These are phyloP conservation scores for Candida sphagnicola DNA, from an alignment of 805 yeast genomes.

Conservation along the genomic window DNA sequence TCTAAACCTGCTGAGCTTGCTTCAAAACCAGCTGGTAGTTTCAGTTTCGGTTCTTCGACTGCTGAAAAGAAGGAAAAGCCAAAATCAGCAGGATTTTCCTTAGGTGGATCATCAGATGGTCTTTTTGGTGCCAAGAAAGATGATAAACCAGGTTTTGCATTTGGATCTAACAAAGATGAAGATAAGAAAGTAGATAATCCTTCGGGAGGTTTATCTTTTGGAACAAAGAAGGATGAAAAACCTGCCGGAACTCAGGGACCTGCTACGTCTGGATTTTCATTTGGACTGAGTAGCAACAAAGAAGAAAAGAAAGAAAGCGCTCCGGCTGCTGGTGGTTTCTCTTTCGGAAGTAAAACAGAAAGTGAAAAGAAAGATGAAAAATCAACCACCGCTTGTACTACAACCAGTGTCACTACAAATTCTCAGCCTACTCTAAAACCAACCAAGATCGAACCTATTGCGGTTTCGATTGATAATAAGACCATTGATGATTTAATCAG, in stretches of 20 bases:
- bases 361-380: conserved; percentile 21
- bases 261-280: conserved; percentile 13
- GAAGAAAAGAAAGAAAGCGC: conserved; percentile 10
- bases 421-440: conserved; percentile 36
- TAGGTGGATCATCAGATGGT: conserved; percentile 12
- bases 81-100: conserved; percentile 13
- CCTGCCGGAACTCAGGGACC: conserved; percentile 19
- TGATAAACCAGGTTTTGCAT: conserved; percentile 15
- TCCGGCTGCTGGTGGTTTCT: conserved; percentile 11
- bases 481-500: conserved; percentile 89
- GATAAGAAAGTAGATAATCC: conserved; percentile 10
- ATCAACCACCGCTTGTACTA: conserved; percentile 11
- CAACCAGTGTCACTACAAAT: conserved; percentile 9
- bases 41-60: conserved; percentile 15
- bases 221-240: conserved; percentile 13
- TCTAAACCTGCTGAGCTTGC: conserved; percentile 14
- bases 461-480: conserved; percentile 80
- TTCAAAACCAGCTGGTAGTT: conserved; percentile 12
- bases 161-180: conserved; percentile 8
- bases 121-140: conserved; percentile 20
- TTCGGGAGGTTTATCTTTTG: conserved; percentile 9
- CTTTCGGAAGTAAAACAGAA: conserved; percentile 13
- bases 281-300: conserved; percentile 7
- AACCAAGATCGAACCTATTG: conserved; percentile 59
- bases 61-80: conserved; percentile 18